Evolutionary conservation across 169 alveolate genomes (phyloP).

Genomic region (Plasmodium relictum): DNA sequence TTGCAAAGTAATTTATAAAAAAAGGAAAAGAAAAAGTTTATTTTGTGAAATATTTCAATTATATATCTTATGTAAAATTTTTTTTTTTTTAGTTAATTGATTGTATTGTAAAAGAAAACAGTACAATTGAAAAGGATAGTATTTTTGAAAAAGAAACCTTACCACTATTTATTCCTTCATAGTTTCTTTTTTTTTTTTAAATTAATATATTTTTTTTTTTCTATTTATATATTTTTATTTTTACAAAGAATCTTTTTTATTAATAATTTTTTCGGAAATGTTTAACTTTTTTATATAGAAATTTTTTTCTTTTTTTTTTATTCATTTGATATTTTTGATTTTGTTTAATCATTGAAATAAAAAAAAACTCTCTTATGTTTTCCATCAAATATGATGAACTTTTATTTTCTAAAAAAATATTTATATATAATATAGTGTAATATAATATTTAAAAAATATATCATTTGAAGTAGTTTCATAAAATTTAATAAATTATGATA

Average conservation of each 20-base stretch:
- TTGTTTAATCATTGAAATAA: no score
- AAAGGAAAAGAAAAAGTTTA: not conserved
- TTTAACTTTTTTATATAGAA: no score
- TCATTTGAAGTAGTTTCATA: no score
- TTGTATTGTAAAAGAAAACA: slow-evolving; percentile 50
- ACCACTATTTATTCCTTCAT: slow-evolving; percentile 54
- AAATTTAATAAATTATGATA: not conserved
- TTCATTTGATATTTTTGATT: no score
- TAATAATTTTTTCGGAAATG: no score
- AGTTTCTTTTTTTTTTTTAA: not conserved
- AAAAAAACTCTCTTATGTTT: no score
- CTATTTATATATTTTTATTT: not conserved
- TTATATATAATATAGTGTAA: no score
- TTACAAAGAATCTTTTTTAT: no score
- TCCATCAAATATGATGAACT: no score
- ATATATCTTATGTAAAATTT: not conserved
- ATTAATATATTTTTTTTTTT: slow-evolving; percentile 16
- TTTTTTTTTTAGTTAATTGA: slow-evolving; percentile 37
- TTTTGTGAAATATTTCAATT: not conserved
- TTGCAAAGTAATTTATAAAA: slow-evolving; percentile 76
- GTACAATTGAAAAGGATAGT: slow-evolving; percentile 41
- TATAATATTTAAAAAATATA: no score
- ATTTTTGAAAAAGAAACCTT: slow-evolving; percentile 61
- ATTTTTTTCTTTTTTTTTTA: not conserved
- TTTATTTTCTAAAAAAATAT: no score